phyloP scores from a whole-genome alignment of 208 protist genomes.

The Crithidia acanthocephali region DNA sequence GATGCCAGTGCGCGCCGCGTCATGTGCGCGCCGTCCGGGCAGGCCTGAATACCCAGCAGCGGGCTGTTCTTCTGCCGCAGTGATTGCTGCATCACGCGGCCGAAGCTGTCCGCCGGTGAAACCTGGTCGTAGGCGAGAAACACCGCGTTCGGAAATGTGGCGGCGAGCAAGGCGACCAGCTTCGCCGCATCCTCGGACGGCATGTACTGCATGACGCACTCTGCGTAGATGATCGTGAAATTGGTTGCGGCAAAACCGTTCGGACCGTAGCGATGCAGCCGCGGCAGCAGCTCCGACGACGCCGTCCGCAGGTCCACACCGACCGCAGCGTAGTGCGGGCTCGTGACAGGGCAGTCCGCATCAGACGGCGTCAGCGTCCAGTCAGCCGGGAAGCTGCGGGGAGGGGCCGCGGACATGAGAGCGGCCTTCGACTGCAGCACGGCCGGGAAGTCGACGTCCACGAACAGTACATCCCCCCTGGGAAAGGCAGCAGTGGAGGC shows the following conservation, averaged over 20 bases:
- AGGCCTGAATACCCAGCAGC: constrained; percentile 64
- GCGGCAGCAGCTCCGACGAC: constrained; percentile 39
- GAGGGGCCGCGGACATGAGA: constrained; percentile 66
- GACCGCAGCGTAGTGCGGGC: constrained; percentile 60
- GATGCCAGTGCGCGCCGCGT: constrained; percentile 44
- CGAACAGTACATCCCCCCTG: constrained; percentile 54
- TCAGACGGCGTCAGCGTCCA: constrained; percentile 34
- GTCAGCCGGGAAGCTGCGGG: constrained; percentile 47
- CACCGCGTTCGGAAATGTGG: constrained; percentile 55
- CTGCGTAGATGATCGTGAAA: constrained; percentile 88
- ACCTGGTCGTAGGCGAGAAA: constrained; percentile 89
- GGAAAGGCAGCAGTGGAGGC: constrained; percentile 2
- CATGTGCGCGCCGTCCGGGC: constrained; percentile 51
- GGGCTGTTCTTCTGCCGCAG: constrained; percentile 76
- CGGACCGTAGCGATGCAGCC: constrained; percentile 27
- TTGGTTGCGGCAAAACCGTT: constrained; percentile 36
- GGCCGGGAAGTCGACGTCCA: constrained; percentile 83
- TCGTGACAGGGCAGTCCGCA: constrained; percentile 24
- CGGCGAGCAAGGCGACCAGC: constrained; percentile 60
- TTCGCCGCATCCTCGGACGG: constrained; percentile 47
- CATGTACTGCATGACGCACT: constrained; percentile 95
- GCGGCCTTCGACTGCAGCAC: constrained; percentile 79
- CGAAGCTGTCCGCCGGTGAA: constrained; percentile 83
- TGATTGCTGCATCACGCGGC: constrained; percentile 70
- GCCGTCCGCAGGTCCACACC: constrained; percentile 76